Conservation (phyloP, 129 eudicot species). For the Logfia minima region DNA sequence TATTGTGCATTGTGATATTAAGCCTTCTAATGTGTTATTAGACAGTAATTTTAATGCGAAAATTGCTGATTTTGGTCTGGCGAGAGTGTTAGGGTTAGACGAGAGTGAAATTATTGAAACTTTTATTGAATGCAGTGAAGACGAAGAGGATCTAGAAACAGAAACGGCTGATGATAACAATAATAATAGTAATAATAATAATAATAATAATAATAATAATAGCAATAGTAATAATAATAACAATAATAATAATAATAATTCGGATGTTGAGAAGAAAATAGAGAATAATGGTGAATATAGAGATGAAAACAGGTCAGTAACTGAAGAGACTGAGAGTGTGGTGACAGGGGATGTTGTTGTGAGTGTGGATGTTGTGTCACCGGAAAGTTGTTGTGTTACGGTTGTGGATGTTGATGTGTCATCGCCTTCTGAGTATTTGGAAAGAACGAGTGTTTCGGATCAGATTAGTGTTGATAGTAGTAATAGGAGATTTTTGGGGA, state of each 20-base stretch:
- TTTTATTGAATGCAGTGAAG: slow-evolving; percentile 52
- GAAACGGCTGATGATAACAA: slow-evolving; percentile 34
- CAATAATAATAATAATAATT: neutral
- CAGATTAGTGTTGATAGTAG: slow-evolving; percentile 71
- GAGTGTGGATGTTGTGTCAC: slow-evolving; percentile 56
- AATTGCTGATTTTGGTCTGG: slow-evolving; percentile 87
- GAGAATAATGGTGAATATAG: slow-evolving; percentile 27
- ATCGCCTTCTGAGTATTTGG: slow-evolving; percentile 65
- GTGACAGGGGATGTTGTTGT: slow-evolving; percentile 64
- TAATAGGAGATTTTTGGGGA: slow-evolving; percentile 49
- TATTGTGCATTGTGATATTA: slow-evolving; percentile 82
- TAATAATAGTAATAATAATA: neutral
- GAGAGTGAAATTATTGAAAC: slow-evolving; percentile 48
- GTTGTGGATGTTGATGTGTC: slow-evolving; percentile 49
- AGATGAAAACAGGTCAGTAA: slow-evolving; percentile 60
- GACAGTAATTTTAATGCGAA: slow-evolving; percentile 73
- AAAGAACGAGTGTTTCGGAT: slow-evolving; percentile 69
- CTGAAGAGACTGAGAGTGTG: slow-evolving; percentile 77
- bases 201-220: slow-evolving; percentile 14
- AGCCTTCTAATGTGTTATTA: slow-evolving; percentile 82
- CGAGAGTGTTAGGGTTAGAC: slow-evolving; percentile 53
- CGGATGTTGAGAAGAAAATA: slow-evolving; percentile 38
- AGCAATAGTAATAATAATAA: neutral
- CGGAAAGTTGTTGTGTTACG: slow-evolving; percentile 52
- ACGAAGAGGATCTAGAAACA: slow-evolving; percentile 38